These are phyloP conservation scores for Mortierella sp. DNA, from an alignment of 371 early-diverging fungal species.

Conservation along the genomic window DNA sequence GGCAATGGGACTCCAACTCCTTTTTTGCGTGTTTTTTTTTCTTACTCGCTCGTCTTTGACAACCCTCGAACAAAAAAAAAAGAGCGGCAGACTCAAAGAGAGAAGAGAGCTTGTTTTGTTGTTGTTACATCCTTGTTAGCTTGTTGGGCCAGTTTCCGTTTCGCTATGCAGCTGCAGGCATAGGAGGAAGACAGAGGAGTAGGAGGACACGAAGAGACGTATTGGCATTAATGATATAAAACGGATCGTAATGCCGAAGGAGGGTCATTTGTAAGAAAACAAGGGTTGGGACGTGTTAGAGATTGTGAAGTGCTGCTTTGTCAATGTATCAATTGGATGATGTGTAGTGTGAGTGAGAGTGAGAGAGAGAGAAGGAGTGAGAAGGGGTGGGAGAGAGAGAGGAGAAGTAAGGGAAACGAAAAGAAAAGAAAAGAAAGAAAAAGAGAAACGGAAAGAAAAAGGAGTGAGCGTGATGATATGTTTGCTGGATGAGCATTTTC, in stretches of 20 bases:
- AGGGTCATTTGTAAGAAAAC: not conserved
- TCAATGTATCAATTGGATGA: not conserved
- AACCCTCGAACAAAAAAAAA: not conserved
- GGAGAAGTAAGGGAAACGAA: not conserved
- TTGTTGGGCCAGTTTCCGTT: not conserved
- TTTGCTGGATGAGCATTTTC: not conserved
- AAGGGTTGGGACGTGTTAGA: not conserved
- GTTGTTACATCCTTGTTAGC: not conserved
- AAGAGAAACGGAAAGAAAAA: not conserved
- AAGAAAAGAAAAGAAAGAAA: not conserved
- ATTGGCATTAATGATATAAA: not conserved
- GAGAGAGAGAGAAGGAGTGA: not conserved
- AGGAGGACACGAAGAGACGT: not conserved
- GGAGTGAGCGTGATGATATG: not conserved
- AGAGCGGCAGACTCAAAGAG: not conserved
- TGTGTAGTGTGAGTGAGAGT: not conserved
- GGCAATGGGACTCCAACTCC: not conserved
- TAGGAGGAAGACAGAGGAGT: not conserved
- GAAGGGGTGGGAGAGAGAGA: not conserved
- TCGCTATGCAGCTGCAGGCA: conserved; percentile 16
- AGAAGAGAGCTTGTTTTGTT: not conserved
- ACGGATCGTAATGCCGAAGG: not conserved
- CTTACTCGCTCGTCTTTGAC: not conserved
- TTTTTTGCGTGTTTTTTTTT: not conserved
- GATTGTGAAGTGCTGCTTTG: not conserved